Evolutionary conservation across 169 alveolate species (phyloP).

Genomic region (Plasmodium fragile): DNA sequence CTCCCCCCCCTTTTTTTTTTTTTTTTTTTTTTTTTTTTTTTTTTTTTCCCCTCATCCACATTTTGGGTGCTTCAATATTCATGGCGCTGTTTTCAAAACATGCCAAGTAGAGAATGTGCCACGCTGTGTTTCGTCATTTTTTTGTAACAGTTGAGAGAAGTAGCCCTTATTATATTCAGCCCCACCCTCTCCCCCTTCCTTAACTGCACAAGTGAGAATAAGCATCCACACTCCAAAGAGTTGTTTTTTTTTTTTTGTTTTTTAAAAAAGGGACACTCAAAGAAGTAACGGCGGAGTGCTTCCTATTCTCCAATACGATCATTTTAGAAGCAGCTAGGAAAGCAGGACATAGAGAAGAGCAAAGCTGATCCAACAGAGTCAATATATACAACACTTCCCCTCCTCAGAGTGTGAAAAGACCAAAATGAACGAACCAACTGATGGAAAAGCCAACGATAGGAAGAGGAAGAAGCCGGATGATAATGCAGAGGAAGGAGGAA

Average conservation of each 20-base stretch:
- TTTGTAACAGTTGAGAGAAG: neutral
- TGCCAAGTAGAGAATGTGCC: neutral
- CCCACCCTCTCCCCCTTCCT: neutral
- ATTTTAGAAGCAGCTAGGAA: neutral
- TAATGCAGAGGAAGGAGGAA: conserved; percentile 6
- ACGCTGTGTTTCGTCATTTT: neutral
- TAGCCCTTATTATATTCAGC: neutral
- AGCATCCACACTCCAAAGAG: neutral
- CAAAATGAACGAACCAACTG: conserved; percentile 31
- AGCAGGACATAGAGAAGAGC: neutral
- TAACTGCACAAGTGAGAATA: neutral
- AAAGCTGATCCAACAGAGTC: neutral
- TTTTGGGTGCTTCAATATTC: neutral
- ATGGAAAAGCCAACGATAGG: neutral
- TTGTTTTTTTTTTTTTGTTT: neutral
- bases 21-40: neutral
- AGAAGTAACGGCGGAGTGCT: neutral
- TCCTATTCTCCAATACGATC: neutral
- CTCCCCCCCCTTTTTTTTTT: no score
- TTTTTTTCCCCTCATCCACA: neutral
- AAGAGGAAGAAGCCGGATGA: conserved; percentile 27
- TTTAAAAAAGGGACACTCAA: neutral
- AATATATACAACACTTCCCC: neutral
- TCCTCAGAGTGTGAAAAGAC: neutral
- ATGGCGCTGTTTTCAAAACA: neutral